Evolutionary conservation across 1,284 basidiomycete species (phyloP).

Genomic region (Termitomyces sp.): DNA sequence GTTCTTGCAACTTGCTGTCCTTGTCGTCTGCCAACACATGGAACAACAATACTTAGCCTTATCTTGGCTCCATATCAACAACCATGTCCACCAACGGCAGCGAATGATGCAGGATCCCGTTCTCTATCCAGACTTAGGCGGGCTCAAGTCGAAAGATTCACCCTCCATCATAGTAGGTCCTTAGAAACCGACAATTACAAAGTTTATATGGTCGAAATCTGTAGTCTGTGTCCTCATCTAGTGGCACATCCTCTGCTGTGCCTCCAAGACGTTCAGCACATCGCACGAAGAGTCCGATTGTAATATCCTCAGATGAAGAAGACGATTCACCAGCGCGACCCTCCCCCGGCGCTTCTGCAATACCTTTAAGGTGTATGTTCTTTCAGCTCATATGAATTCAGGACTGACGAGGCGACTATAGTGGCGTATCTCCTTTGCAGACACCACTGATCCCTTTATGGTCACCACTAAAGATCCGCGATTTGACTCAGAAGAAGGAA

Average conservation of each 20-base stretch:
- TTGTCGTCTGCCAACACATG: too few relatives aligned
- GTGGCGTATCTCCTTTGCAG: not conserved
- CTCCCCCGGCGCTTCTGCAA: not conserved
- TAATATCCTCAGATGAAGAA: slow-evolving; percentile 30
- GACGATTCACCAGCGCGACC: slow-evolving; percentile 12
- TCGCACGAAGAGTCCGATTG: slow-evolving; percentile 7
- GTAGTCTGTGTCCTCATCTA: slow-evolving; percentile 24
- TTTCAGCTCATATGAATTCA: not conserved
- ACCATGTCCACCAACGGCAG: slow-evolving; percentile 15
- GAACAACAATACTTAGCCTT: too few relatives aligned
- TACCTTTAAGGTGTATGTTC: not conserved
- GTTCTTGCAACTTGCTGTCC: too few relatives aligned
- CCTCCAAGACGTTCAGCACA: slow-evolving; percentile 6
- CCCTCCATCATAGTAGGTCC: slow-evolving; percentile 23
- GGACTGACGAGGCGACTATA: not conserved
- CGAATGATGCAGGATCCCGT: slow-evolving; percentile 22
- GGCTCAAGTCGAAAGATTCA: slow-evolving; percentile 15
- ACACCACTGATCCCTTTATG: not conserved
- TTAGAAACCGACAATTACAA: not conserved
- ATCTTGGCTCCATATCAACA: too few relatives aligned
- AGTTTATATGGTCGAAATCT: not conserved
- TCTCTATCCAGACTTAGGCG: slow-evolving; percentile 26
- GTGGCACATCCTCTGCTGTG: slow-evolving; percentile 18
- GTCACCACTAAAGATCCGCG: slow-evolving; percentile 9
- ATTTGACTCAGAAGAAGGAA: slow-evolving; percentile 13